Evolutionary conservation across 2,329 filamentous ascomycete genomes (phyloP).

Genomic region (Exutisphaerella laricina): DNA sequence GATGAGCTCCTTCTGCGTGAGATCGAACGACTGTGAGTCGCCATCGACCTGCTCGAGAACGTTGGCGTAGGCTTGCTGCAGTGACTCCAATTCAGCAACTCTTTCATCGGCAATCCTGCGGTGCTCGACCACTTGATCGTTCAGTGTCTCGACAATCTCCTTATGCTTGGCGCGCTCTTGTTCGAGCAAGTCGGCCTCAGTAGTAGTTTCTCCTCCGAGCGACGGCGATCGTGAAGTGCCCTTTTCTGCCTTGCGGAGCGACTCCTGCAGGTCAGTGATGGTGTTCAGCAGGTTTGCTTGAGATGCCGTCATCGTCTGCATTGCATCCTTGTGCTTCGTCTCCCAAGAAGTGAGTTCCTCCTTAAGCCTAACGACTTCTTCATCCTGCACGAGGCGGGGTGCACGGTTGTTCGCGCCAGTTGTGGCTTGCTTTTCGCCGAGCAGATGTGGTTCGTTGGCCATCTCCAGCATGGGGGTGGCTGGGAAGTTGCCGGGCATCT

Average conservation of each 20-base stretch:
- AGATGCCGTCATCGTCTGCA: constrained; percentile 65
- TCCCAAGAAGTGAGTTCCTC: constrained; percentile 70
- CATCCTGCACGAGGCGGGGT: constrained; percentile 24
- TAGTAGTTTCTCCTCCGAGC: constrained; percentile 7
- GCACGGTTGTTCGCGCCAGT: constrained; percentile 16
- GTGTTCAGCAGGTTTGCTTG: constrained; percentile 68
- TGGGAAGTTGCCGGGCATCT: constrained; percentile 37
- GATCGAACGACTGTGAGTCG: constrained; percentile 55
- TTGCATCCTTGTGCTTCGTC: constrained; percentile 63
- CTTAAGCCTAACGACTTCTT: constrained; percentile 60
- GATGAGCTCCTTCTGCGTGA: constrained; percentile 48
- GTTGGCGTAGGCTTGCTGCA: constrained; percentile 66
- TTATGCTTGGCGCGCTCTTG: constrained; percentile 43
- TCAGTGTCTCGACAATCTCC: constrained; percentile 54
- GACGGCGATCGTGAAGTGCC: constrained; percentile 20
- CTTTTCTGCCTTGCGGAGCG: constrained; percentile 39
- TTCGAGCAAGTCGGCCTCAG: constrained; percentile 32
- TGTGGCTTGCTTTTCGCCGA: constrained; percentile 21
- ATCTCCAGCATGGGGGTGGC: constrained; percentile 31
- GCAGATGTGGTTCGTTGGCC: constrained; percentile 27
- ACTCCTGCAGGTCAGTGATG: constrained; percentile 67
- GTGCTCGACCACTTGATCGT: constrained; percentile 74
- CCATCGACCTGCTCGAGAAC: constrained; percentile 64
- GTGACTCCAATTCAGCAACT: constrained; percentile 61
- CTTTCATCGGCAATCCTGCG: constrained; percentile 67